These are phyloP conservation scores for Cladosporium sp. DNA, from an alignment of 2,329 filamentous ascomycete species.

Conservation along the genomic window DNA sequence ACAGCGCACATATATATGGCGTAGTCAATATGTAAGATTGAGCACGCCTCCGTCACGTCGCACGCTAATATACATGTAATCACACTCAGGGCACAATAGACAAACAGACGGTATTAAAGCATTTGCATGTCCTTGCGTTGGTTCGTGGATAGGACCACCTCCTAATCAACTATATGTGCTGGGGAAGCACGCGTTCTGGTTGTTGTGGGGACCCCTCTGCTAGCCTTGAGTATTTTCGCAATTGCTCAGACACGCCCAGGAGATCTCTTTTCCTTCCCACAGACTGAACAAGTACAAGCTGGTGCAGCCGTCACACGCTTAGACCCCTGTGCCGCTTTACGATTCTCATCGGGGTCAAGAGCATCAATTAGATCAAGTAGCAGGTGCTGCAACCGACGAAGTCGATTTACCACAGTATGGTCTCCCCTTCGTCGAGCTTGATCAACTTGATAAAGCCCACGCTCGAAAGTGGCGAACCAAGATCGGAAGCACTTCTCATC, in stretches of 20 bases:
- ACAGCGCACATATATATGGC: no score
- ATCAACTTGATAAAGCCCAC: not conserved
- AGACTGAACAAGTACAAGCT: not conserved
- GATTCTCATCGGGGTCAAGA: not conserved
- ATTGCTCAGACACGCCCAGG: not conserved
- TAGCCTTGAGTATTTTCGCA: no score
- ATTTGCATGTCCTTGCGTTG: no score
- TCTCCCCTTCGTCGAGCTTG: not conserved
- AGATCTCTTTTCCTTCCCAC: not conserved
- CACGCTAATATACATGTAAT: no score
- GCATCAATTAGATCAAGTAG: not conserved
- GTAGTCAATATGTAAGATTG: no score
- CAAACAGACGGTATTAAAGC: no score
- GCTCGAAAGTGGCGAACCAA: not conserved
- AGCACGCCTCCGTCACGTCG: no score
- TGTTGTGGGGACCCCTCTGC: no score
- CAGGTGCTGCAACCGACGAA: slow-evolving; percentile 8
- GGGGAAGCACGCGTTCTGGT: no score
- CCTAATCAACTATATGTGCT: no score
- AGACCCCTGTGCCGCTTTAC: not conserved
- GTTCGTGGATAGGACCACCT: no score
- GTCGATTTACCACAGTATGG: not conserved
- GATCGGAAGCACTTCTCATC: not conserved
- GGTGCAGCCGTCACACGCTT: not conserved
- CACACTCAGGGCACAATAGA: no score